Base-by-base conservation (phyloP, 441 rosid genomes). In the Gossypium davidsonii region DNA sequence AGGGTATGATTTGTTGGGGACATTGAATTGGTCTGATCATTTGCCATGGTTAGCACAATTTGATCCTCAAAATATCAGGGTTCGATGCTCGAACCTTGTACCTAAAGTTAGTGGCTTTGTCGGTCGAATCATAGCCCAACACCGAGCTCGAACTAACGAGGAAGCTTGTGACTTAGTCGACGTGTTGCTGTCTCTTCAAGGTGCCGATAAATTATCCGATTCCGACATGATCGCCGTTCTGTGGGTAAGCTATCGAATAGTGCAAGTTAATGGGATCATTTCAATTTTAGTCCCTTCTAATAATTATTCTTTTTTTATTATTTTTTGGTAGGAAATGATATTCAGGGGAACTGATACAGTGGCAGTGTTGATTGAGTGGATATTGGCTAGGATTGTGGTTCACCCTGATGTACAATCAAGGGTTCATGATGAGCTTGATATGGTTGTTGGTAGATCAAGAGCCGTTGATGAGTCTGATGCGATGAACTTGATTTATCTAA, bases 181-280 rank as follows among this genome's bases (percentile, higher is more conserved):
- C 48, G 91, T 93, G 58, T 58, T 93, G 80, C 86, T 78, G 60
- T 87, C 91, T 3, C 91, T 90, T 10, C 77, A 83, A 60, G 90
- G 82, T 23, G 67, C 85, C 0, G 96, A 91, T 2, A 89, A 84
- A 69, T 72, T 90, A 72, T 75, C 87, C 15, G 90, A 91, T 39
- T 69, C 87, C 15, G 98, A 93, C 58, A 87, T 91, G 86, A 81
- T 93, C 63, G 96, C 97, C 72, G 90, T 91, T 69, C 92, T 93
- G 60, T 93, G 98, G 98, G 98, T 91, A 80, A 68, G 87, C 46
- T 67, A 25, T 25, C 56, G 34, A 48, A 14, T 4, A 4, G 34
- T 31, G 34, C 34, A 31, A 31, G 34, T 5, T 31, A 31, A 31
- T 28, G 34, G 34, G 34, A 31, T 31, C 6, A 31, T 4, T 4